Percentiles rank a stretch among this genome's conserved stretches.
Conservation (phyloP, 2,329 filamentous ascomycete genomes). For the Tolypocladium tropicale region DNA sequence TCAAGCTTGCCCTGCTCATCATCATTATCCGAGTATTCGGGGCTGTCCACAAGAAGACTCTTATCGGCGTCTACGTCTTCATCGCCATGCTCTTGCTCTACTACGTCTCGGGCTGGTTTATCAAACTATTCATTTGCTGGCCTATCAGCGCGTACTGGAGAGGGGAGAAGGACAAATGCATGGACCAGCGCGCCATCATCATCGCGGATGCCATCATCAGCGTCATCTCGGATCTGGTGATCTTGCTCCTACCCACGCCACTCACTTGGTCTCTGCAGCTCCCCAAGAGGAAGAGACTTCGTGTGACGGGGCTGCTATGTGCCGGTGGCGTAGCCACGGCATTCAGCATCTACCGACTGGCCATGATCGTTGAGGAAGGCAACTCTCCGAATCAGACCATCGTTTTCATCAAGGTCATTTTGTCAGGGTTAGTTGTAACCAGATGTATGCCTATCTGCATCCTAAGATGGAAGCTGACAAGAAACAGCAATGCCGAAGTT, state of each 20-base stretch:
- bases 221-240: neutral
- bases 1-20: neutral
- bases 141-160: neutral
- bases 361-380: neutral
- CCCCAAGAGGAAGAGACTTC: neutral
- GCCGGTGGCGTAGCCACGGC: neutral
- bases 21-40: neutral
- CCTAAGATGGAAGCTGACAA: neutral
- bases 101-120: neutral
- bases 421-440: neutral
- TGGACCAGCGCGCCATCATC: neutral
- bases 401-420: neutral
- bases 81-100: neutral
- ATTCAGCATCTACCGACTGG: neutral
- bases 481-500: slow-evolving; percentile 16
- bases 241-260: neutral
- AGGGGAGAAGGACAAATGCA: neutral
- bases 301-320: neutral
- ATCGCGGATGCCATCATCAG: neutral
- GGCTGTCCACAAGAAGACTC: neutral
- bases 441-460: neutral
- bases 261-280: neutral
- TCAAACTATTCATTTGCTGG: neutral
- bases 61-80: neutral
- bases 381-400: neutral